Base-by-base conservation (phyloP, 2,329 filamentous ascomycete species). In the Botrytis sinoallii region DNA sequence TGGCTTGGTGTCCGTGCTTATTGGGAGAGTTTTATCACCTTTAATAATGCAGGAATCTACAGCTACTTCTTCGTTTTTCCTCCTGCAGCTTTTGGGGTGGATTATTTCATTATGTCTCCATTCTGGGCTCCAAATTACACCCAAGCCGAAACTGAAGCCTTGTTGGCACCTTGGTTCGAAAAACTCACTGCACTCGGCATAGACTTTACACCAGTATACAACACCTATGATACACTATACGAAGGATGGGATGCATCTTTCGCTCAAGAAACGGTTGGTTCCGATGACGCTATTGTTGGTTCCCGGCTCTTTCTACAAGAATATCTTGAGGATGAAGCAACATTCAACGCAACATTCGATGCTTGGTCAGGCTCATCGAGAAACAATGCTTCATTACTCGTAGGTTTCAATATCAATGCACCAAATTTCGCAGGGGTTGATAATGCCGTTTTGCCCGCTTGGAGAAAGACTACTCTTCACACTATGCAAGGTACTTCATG, bases 1-100 rank as follows among this genome's bases (percentile, higher is more conserved):
- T 86, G 87, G 67, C 83, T 83, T 0, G 88, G 88, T 8, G 81
- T 88, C 7, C 85, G 86, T 22, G 85, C 85, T 2, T 88, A 86
- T 77, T 84, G 85, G 48, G 78, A 80, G 38, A 80, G 88, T 44
- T 83, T 84, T 3, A 80, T 81, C 0, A 84, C 84, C 0, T 81
- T 84, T 12, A 82, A 81, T 75, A 80, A 12, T 70, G 81, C 64
- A 75, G 81, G 63, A 61, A 84, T 74, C 0, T 79, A 79, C 48
- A 72, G 67, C 3, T 80, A 80, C 46, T 79, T 14, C 64, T 20
- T 74, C 76, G 65, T 68, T 29, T 79, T 86, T 1, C 79, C 82
- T 12, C 81, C 77, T 77, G 40, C 29, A 10, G 38, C 61, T 40
- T 29, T 60, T 2, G 64, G 55, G 32, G 32, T 55, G 25, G 6